Percentiles rank a stretch among this genome's conserved stretches.
phyloP scores from a whole-genome alignment of 257 asterid species.

The Voacanga thouarsii region DNA sequence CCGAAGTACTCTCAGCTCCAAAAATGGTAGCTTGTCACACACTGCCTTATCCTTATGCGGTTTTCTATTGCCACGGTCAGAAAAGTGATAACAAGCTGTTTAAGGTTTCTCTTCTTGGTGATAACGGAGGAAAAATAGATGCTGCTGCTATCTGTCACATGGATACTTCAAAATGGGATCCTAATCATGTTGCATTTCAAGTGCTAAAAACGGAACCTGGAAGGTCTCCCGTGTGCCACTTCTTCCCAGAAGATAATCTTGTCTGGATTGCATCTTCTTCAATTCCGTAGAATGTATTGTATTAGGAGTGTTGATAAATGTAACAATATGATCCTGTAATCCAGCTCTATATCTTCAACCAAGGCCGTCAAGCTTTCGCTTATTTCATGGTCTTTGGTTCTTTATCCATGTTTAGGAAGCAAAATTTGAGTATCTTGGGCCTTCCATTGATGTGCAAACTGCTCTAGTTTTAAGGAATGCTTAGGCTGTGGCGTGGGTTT shows the following conservation, averaged over 20 bases:
- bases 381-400: background rate
- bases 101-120: slow-evolving; percentile 53
- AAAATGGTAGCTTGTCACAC: slow-evolving; percentile 60
- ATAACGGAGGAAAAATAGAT: slow-evolving; percentile 58
- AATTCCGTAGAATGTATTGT: background rate
- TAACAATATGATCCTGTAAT: background rate
- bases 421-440: too few relatives aligned
- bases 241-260: slow-evolving; percentile 68
- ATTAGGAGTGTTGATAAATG: background rate
- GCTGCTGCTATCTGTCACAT: slow-evolving; percentile 78
- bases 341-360: background rate
- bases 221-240: slow-evolving; percentile 69
- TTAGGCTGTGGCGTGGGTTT: too few relatives aligned
- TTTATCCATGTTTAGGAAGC: too few relatives aligned
- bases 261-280: slow-evolving; percentile 50
- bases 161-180: slow-evolving; percentile 78
- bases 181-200: slow-evolving; percentile 55
- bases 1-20: slow-evolving; percentile 28
- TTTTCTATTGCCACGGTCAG: slow-evolving; percentile 74
- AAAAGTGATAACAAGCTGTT: slow-evolving; percentile 46
- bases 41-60: slow-evolving; percentile 84
- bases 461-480: too few relatives aligned
- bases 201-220: slow-evolving; percentile 61
- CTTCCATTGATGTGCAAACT: too few relatives aligned
- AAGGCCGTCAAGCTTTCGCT: background rate